phyloP scores from a whole-genome alignment of 768 basidiomycete genomes.

The Hypholoma sublateritium region DNA sequence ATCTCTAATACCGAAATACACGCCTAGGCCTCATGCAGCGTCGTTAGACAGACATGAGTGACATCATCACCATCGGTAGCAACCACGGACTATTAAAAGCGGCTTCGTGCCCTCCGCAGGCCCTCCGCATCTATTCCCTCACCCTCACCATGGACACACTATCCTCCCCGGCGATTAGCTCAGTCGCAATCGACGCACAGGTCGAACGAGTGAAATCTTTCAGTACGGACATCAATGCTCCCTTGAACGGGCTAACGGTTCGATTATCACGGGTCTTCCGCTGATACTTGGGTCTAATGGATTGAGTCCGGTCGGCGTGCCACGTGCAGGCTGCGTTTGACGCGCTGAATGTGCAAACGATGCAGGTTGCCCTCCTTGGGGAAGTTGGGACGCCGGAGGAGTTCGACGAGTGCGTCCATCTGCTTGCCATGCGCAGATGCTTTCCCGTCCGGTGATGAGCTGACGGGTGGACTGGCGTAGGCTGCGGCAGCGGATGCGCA shows the following conservation, averaged over 20 bases:
- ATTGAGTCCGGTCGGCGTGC: background rate
- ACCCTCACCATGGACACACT: slow-evolving; percentile 10
- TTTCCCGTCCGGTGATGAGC: background rate
- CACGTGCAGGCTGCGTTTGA: slow-evolving; percentile 41
- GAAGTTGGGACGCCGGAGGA: slow-evolving; percentile 39
- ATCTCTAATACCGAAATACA: background rate
- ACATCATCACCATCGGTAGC: background rate
- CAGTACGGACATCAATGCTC: slow-evolving; percentile 14
- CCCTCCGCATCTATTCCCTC: background rate
- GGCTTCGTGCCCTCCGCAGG: background rate
- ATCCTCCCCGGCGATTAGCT: slow-evolving; percentile 7
- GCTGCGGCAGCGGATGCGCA: slow-evolving; percentile 41
- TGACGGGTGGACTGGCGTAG: slow-evolving; percentile 22
- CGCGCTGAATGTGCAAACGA: slow-evolving; percentile 42
- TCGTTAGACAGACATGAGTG: background rate
- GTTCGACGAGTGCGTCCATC: slow-evolving; percentile 38
- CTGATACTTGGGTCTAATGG: background rate
- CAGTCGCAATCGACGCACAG: slow-evolving; percentile 7
- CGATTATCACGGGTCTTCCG: background rate
- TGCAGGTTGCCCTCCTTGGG: slow-evolving; percentile 39
- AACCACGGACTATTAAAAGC: background rate
- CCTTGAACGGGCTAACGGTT: slow-evolving; percentile 19
- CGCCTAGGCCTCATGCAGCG: background rate
- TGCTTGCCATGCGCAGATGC: background rate
- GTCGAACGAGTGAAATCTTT: slow-evolving; percentile 11